phyloP scores from a whole-genome alignment of 2,329 filamentous ascomycete genomes.

The Sporothrix sp. region DNA sequence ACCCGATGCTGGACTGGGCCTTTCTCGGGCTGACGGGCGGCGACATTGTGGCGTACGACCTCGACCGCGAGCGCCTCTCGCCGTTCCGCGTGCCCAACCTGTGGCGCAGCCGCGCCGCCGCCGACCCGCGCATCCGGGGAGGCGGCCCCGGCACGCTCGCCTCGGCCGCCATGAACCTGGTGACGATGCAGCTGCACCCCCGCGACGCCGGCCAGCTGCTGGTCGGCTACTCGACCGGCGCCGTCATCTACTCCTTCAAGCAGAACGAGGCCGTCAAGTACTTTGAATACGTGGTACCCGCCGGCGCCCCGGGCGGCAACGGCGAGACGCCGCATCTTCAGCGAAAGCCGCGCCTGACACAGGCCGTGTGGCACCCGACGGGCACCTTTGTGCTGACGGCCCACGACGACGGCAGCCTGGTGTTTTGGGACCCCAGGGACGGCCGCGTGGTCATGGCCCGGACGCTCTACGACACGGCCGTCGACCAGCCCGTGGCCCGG shows the following conservation, averaged over 20 bases:
- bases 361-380: slow-evolving; percentile 89
- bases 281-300: slow-evolving; percentile 73
- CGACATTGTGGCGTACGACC: slow-evolving; percentile 84
- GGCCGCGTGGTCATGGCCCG: slow-evolving; percentile 74
- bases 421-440: slow-evolving; percentile 91
- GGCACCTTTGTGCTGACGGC: slow-evolving; percentile 81
- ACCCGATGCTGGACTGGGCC: slow-evolving; percentile 88
- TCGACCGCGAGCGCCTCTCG: slow-evolving; percentile 68
- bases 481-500: slow-evolving; percentile 54
- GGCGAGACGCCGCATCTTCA: slow-evolving; percentile 49
- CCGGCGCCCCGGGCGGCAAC: slow-evolving; percentile 77
- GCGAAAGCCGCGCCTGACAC: slow-evolving; percentile 65
- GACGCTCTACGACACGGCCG: slow-evolving; percentile 62
- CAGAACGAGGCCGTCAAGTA: slow-evolving; percentile 69
- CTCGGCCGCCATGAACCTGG: slow-evolving; percentile 40
- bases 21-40: slow-evolving; percentile 75
- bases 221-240: slow-evolving; percentile 83
- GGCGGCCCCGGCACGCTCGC: background rate
- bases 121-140: background rate
- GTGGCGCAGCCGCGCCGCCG: slow-evolving; percentile 64
- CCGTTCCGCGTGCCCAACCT: slow-evolving; percentile 79
- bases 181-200: slow-evolving; percentile 78
- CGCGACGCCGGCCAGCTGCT: slow-evolving; percentile 85
- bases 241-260: slow-evolving; percentile 90
- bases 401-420: slow-evolving; percentile 83